phyloP scores from a whole-genome alignment of 2,329 filamentous ascomycete species.

The Verticillium isaacii region DNA sequence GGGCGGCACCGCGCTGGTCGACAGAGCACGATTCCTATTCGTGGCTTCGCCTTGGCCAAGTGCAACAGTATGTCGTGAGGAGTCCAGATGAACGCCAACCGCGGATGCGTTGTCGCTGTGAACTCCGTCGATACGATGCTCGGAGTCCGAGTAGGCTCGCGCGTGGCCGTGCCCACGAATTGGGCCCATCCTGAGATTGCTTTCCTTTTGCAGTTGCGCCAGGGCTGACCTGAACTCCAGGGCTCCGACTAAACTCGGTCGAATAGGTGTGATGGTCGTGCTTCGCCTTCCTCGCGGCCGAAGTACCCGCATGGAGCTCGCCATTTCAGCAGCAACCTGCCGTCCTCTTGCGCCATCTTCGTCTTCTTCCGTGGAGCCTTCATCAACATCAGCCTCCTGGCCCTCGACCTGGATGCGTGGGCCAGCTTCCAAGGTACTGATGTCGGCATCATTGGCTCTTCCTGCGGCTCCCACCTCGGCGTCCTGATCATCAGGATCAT shows the following conservation, averaged over 20 bases:
- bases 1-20: slow-evolving; percentile 36
- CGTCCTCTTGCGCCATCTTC: slow-evolving; percentile 52
- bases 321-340: slow-evolving; percentile 75
- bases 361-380: slow-evolving; percentile 27
- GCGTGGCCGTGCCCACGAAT: slow-evolving; percentile 45
- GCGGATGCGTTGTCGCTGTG: slow-evolving; percentile 5
- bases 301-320: slow-evolving; percentile 86
- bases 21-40: slow-evolving; percentile 34
- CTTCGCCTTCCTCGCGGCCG: slow-evolving; percentile 61
- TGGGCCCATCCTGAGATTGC: slow-evolving; percentile 67
- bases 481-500: slow-evolving; percentile 44
- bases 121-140: slow-evolving; percentile 11
- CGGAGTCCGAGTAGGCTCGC: slow-evolving; percentile 43
- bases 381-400: slow-evolving; percentile 23
- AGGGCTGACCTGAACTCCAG: slow-evolving; percentile 90
- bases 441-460: slow-evolving; percentile 24
- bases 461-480: slow-evolving; percentile 9
- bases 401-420: slow-evolving; percentile 43
- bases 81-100: not conserved
- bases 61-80: not conserved
- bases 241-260: slow-evolving; percentile 88
- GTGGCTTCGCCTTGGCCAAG: slow-evolving; percentile 7
- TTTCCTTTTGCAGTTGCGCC: slow-evolving; percentile 77
- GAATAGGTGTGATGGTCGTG: slow-evolving; percentile 77
- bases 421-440: slow-evolving; percentile 38